Evolutionary conservation across 2,329 filamentous ascomycete species (phyloP).

Genomic region (Fusarium sp.): DNA sequence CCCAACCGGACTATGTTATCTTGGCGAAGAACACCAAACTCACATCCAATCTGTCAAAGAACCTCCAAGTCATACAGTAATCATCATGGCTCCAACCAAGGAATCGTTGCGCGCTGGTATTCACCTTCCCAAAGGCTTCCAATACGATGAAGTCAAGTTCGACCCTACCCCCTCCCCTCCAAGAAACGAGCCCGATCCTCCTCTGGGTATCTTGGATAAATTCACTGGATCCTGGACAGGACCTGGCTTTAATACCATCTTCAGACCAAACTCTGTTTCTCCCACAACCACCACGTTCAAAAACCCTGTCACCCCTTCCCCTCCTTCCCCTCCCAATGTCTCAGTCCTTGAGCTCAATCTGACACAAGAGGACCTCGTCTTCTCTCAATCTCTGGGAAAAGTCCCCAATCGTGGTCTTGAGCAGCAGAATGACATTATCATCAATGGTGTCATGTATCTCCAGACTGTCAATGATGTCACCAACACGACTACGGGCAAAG

Average conservation of each 20-base stretch:
- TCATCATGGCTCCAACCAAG: neutral
- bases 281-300: conserved; percentile 6
- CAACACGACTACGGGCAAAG: conserved; percentile 1
- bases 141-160: conserved; percentile 17
- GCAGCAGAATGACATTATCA: conserved; percentile 11
- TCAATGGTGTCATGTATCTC: conserved; percentile 14
- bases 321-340: conserved; percentile 13
- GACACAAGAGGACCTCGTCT: neutral
- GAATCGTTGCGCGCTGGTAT: conserved; percentile 6
- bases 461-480: conserved; percentile 23
- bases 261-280: conserved; percentile 4
- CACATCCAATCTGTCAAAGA: accelerated
- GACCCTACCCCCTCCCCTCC: neutral
- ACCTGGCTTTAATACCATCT: conserved; percentile 19
- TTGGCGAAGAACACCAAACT: neutral
- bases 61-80: neutral
- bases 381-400: neutral
- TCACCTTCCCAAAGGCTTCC: conserved; percentile 1
- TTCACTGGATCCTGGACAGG: conserved; percentile 10
- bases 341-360: conserved; percentile 11
- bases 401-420: conserved; percentile 13
- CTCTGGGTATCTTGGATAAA: conserved; percentile 4
- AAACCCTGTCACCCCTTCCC: conserved; percentile 10
- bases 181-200: neutral
- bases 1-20: too few relatives aligned